Percentiles rank a stretch among this genome's conserved stretches.
These are phyloP conservation scores for Phaeosphaeria sp. DNA, from an alignment of 2,329 filamentous ascomycete species.

Conservation along the genomic window DNA sequence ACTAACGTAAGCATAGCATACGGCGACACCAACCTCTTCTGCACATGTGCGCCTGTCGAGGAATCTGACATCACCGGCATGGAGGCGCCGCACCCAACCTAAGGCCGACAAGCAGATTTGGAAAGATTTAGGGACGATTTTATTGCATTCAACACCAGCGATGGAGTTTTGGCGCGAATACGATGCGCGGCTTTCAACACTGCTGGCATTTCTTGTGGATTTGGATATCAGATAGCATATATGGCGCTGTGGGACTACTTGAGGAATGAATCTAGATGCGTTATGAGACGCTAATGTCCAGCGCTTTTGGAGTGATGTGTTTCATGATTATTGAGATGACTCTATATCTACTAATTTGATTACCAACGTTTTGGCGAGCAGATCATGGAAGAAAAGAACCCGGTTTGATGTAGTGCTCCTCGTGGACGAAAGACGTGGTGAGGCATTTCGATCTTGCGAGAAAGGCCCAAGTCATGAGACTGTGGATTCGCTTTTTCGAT, in stretches of 20 bases:
- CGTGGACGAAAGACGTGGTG: too few species aligned
- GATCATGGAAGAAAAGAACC: too few species aligned
- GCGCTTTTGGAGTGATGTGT: too few species aligned
- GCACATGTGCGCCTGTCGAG: conserved; percentile 85
- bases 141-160: conserved; percentile 12
- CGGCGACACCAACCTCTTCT: conserved; percentile 92
- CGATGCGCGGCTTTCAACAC: conserved; percentile 9
- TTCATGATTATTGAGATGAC: too few species aligned
- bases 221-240: not conserved
- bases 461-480: too few species aligned
- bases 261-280: not conserved
- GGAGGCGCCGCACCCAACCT: conserved; percentile 43
- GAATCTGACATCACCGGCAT: conserved; percentile 40
- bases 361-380: too few species aligned
- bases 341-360: too few species aligned
- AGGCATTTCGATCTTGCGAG: too few species aligned
- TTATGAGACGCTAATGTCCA: not conserved
- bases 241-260: not conserved
- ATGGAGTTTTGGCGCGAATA: conserved; percentile 6
- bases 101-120: not conserved
- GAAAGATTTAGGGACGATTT: not conserved
- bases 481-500: too few species aligned
- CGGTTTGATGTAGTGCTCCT: too few species aligned
- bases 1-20: conserved; percentile 66
- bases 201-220: conserved; percentile 4